phyloP scores from a whole-genome alignment of 129 eudicot species.

The Dittrichia graveolens region DNA sequence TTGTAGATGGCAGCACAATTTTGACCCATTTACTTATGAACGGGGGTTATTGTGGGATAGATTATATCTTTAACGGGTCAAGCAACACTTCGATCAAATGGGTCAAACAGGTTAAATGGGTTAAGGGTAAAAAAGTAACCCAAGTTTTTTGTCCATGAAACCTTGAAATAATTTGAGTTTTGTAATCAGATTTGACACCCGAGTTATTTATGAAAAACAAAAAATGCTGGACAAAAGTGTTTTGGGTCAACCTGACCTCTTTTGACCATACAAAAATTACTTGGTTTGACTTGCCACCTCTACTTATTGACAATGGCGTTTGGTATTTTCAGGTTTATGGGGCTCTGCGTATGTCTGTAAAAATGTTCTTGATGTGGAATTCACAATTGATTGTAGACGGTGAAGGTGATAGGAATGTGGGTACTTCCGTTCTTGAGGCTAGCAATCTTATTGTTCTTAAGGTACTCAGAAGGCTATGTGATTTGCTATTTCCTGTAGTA shows the following conservation, averaged over 20 bases:
- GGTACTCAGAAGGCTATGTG: slow-evolving; percentile 43
- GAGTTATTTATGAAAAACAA: not conserved
- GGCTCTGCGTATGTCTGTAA: slow-evolving; percentile 96
- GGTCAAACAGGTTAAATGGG: no score
- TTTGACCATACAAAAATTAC: not conserved
- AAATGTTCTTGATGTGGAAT: slow-evolving; percentile 98
- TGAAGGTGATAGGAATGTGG: slow-evolving; percentile 86
- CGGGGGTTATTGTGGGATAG: not conserved
- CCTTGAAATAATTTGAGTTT: not conserved
- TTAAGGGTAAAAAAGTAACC: no score
- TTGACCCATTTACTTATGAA: not conserved
- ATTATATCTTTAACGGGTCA: not conserved
- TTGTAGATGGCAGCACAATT: not conserved
- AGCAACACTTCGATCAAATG: not conserved
- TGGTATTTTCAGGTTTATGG: slow-evolving; percentile 76
- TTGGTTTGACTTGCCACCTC: not conserved
- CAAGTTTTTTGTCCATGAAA: no score
- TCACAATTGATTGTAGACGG: slow-evolving; percentile 78
- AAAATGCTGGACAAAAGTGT: not conserved
- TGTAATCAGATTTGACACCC: not conserved
- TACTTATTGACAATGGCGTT: slow-evolving; percentile 9
- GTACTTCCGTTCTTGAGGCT: slow-evolving; percentile 89
- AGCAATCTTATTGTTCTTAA: slow-evolving; percentile 90
- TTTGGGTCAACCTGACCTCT: not conserved
- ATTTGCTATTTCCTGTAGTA: slow-evolving; percentile 15